Conservation (phyloP, 352 stramenopile genomes). For the Phytophthora ohioensis region DNA sequence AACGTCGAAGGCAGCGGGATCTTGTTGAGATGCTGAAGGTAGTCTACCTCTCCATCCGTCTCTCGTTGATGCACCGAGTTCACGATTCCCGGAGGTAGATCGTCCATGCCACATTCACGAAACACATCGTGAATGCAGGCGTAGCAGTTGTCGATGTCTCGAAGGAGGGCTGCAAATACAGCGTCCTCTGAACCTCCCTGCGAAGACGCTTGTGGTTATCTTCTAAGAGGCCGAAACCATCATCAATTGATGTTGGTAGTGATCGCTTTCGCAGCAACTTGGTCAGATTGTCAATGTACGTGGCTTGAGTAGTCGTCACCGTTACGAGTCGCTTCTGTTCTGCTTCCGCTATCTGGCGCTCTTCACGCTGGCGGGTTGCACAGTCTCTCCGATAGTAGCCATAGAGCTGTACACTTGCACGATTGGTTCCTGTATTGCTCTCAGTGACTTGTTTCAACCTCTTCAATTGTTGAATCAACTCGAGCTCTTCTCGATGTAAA, state of each 20-base stretch:
- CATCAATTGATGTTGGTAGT: too few relatives aligned
- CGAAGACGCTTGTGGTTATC: too few relatives aligned
- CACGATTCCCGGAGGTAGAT: not conserved
- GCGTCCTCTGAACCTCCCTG: not conserved
- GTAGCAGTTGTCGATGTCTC: conserved; percentile 18
- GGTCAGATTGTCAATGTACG: conserved; percentile 12
- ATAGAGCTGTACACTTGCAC: conserved; percentile 1
- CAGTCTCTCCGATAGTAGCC: conserved; percentile 20
- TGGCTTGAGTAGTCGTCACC: not conserved
- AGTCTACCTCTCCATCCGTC: conserved; percentile 7
- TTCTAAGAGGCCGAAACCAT: too few relatives aligned
- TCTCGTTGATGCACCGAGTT: conserved; percentile 5
- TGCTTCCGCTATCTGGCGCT: not conserved
- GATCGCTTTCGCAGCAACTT: not conserved
- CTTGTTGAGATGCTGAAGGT: conserved; percentile 15
- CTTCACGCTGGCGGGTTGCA: not conserved
- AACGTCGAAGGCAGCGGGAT: conserved; percentile 1
- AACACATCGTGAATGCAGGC: conserved; percentile 6
- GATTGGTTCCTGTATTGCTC: not conserved
- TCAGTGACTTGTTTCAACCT: not conserved
- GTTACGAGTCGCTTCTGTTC: conserved; percentile 13
- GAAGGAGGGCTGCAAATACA: conserved; percentile 1
- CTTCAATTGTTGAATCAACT: not conserved
- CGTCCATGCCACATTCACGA: conserved; percentile 5
- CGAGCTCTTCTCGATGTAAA: not conserved